phyloP scores from a whole-genome alignment of 331 rosid genomes.

The Acacia concinna region DNA sequence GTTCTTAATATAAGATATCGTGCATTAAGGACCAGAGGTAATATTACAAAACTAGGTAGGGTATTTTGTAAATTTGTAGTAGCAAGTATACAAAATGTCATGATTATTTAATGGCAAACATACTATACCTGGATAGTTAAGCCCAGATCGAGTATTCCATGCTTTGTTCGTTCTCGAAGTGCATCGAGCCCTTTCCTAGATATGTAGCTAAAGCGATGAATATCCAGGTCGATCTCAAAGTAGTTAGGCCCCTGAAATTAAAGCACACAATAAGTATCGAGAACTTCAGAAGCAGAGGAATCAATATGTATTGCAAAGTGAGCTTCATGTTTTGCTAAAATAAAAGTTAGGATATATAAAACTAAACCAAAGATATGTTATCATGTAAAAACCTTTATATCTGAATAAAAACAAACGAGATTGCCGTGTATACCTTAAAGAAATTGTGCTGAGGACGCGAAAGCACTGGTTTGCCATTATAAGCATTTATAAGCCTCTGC shows the following conservation, averaged over 20 bases:
- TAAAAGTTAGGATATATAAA: background rate
- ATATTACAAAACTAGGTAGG: background rate
- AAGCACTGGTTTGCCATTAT: slow-evolving; percentile 79
- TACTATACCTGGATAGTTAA: slow-evolving; percentile 63
- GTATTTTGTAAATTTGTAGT: too few relatives aligned
- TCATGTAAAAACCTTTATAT: too few relatives aligned
- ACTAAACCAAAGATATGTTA: background rate
- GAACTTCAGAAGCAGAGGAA: background rate
- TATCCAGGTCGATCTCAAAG: slow-evolving; percentile 71
- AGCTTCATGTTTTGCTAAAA: slow-evolving; percentile 8
- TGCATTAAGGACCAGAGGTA: too few relatives aligned
- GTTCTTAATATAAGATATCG: too few relatives aligned
- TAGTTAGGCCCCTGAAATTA: slow-evolving; percentile 57
- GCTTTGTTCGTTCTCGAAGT: slow-evolving; percentile 51
- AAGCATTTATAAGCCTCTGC: slow-evolving; percentile 56
- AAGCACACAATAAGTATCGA: background rate
- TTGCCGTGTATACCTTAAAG: slow-evolving; percentile 71
- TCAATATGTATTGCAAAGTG: background rate
- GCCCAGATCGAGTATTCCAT: slow-evolving; percentile 56
- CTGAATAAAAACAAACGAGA: too few relatives aligned
- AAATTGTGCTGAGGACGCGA: slow-evolving; percentile 86
- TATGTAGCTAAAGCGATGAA: slow-evolving; percentile 72
- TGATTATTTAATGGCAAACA: background rate
- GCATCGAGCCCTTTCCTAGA: slow-evolving; percentile 71
- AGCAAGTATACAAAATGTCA: background rate